Conservation (phyloP, 495 filamentous ascomycete species). For the Tuber aestivum region DNA sequence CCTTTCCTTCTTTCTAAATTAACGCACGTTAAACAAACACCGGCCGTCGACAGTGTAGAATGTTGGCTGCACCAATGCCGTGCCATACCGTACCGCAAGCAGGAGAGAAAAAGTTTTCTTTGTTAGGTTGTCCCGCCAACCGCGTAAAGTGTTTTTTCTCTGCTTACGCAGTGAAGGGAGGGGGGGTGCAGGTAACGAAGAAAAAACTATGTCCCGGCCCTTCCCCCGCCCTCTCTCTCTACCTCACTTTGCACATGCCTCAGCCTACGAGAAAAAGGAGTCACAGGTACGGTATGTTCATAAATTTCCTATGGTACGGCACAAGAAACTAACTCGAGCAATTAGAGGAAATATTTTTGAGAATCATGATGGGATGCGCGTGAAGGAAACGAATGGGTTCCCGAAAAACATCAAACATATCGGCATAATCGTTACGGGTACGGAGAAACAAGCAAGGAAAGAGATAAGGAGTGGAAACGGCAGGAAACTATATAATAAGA, state of each 20-base stretch:
- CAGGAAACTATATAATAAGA: constrained; percentile 5
- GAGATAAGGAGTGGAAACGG: background rate
- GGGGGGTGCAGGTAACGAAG: background rate
- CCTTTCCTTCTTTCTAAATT: background rate
- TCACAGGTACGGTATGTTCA: background rate
- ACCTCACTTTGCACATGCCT: background rate
- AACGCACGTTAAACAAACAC: background rate
- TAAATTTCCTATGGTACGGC: background rate
- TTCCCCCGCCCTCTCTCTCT: background rate
- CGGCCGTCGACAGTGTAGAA: background rate
- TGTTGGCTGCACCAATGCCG: constrained; percentile 2
- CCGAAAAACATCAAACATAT: constrained; percentile 1
- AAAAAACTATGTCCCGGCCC: background rate
- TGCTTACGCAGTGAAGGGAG: background rate
- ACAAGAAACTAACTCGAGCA: constrained; percentile 3
- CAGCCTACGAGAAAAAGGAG: background rate
- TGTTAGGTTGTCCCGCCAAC: constrained; percentile 4
- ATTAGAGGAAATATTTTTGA: background rate
- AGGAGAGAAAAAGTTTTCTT: background rate
- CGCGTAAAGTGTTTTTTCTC: constrained; percentile 4
- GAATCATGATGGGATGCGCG: background rate
- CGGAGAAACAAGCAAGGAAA: background rate
- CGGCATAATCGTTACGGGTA: constrained; percentile 1
- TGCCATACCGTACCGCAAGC: background rate
- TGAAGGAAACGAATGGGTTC: background rate